Evolutionary conservation across 345 rosid genomes (phyloP).

Genomic region (Rhodamnia rubescens): DNA sequence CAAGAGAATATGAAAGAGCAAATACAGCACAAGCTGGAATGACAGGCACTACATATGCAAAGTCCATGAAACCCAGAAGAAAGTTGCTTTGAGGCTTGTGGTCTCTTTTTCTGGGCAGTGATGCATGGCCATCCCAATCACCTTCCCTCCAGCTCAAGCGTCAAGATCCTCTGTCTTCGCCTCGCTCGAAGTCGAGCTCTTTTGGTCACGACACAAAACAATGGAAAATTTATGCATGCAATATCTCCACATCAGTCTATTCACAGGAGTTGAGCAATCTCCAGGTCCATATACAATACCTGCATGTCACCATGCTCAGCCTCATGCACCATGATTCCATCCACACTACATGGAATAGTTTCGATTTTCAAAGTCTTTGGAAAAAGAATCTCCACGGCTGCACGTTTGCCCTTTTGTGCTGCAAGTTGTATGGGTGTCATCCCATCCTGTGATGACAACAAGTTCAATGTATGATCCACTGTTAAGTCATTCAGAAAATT

Average conservation of each 20-base stretch:
- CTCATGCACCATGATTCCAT: constrained; percentile 45
- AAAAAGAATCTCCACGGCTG: constrained; percentile 61
- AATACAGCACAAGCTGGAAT: background rate
- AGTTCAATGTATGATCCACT: background rate
- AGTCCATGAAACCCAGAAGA: background rate
- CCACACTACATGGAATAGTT: constrained; percentile 54
- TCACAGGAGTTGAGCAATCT: background rate
- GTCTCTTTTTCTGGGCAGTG: background rate
- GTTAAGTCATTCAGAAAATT: background rate
- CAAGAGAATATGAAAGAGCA: background rate
- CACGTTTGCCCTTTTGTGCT: constrained; percentile 54
- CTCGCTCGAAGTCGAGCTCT: background rate
- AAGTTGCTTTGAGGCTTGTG: background rate
- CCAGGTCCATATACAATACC: no score
- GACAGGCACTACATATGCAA: background rate
- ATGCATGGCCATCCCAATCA: background rate
- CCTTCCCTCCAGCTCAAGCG: background rate
- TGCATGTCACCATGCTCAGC: constrained; percentile 33
- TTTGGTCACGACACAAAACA: background rate
- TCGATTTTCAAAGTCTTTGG: constrained; percentile 44
- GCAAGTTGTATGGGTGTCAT: constrained; percentile 77
- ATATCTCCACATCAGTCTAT: background rate
- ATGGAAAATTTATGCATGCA: no score
- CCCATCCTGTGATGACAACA: constrained; percentile 40
- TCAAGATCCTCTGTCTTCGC: background rate